Evolutionary conservation across 2,329 filamentous ascomycete species (phyloP), one percentile per base, ranked within the genome.

Genomic region (Polytolypa hystricis): DNA sequence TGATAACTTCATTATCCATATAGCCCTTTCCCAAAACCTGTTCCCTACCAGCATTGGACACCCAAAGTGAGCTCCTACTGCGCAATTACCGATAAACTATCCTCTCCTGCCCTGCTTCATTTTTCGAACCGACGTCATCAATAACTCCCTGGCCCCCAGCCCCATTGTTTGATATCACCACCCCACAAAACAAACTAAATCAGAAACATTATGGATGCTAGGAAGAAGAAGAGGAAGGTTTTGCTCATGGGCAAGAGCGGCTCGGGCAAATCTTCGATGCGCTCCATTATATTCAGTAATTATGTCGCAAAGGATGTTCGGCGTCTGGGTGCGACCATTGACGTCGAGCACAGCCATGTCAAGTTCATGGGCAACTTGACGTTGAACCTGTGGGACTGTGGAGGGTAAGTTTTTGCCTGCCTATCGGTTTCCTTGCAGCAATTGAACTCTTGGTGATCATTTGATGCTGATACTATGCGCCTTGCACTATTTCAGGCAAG

Each of bases 351-450:
- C 53, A 95, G 86, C 44, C 91, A 95, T 65, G 91, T 96, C 63
- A 94, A 94, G 61, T 98, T 98, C 66, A 83, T 98, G 65, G 91
- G 91, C 36, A 96, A 96, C 60, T 70, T 98, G 36, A 95, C 91
- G 37, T 73, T 98, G 50, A 96, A 98, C 62, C 74, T 98, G 12
- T 98, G 91, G 91, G 91, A 98, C 64, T 98, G 91, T 59, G 91
- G 91, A 65, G 91, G 79, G 78, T 81, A 53, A 64, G 72, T 55
- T 17, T 35, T 33, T 19, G 16, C n/a, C 29, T 39, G 16, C 16
- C 39, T 11, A 33, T 26, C 11, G 4, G 27, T 27, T n/a, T 37
- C n/a, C 19, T 37, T 17, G 15, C 7, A n/a, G 28, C 6, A 36
- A 4, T 20, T 27, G 14, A 23, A 21, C 28, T 39, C 8, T 21